Conservation (phyloP, 495 filamentous ascomycete genomes). For the Gamarada debralockiae region DNA sequence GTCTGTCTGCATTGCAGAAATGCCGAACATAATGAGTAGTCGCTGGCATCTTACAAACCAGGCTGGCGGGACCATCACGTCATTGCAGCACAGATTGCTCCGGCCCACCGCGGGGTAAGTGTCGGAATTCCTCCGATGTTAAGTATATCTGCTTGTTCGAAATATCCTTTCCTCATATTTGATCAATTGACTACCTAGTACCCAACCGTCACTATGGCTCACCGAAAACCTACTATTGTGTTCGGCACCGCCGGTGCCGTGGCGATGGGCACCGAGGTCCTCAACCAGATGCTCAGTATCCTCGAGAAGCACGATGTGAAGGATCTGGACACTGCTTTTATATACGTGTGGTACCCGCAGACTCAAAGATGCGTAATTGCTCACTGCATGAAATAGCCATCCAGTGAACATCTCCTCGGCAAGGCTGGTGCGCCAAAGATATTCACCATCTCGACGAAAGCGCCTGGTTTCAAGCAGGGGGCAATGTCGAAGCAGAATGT, state of each 20-base stretch:
- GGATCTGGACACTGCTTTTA: constrained; percentile 32
- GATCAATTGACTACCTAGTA: no score
- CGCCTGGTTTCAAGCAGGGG: constrained; percentile 19
- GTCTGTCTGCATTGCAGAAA: no score
- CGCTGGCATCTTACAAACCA: no score
- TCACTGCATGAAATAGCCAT: constrained; percentile 6
- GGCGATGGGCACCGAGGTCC: not conserved
- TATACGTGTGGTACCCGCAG: constrained; percentile 24
- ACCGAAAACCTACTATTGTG: not conserved
- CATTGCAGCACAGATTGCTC: no score
- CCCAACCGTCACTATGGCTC: not conserved
- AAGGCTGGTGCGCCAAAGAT: constrained; percentile 22
- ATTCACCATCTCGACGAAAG: constrained; percentile 37
- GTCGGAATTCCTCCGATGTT: no score
- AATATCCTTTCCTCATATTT: no score
- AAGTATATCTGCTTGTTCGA: no score
- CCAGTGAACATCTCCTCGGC: constrained; percentile 31
- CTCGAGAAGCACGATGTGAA: constrained; percentile 29
- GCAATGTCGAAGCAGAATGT: constrained; percentile 27
- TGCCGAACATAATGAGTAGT: no score
- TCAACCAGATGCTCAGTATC: constrained; percentile 16
- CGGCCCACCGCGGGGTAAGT: no score
- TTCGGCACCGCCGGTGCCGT: constrained; percentile 10
- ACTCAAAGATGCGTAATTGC: not conserved
- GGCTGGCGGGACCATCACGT: no score